Evolutionary conservation across 768 basidiomycete species (phyloP).

Genomic region (Calocybe gangraenosa): DNA sequence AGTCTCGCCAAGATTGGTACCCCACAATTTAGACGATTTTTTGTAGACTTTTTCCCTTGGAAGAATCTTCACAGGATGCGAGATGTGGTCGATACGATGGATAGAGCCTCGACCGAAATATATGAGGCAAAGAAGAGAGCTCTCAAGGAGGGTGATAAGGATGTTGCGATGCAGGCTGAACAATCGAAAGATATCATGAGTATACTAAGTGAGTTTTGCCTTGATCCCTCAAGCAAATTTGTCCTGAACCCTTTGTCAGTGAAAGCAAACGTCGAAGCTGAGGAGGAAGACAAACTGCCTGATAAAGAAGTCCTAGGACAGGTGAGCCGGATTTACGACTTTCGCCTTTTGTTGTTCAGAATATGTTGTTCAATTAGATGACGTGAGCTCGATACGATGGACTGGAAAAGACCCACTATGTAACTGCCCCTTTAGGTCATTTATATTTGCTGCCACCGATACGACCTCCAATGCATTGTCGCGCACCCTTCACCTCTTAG

Average conservation of each 20-base stretch:
- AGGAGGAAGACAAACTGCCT: slow-evolving; percentile 14
- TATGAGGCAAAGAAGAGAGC: slow-evolving; percentile 13
- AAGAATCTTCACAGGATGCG: slow-evolving; percentile 7
- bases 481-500: slow-evolving; percentile 31
- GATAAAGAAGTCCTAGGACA: slow-evolving; percentile 24
- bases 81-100: slow-evolving; percentile 14
- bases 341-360: no score
- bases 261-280: slow-evolving; percentile 22
- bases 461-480: slow-evolving; percentile 39
- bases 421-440: slow-evolving; percentile 11
- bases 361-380: slow-evolving; percentile 6
- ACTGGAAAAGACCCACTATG: neutral
- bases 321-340: neutral
- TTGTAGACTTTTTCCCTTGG: slow-evolving; percentile 12
- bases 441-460: slow-evolving; percentile 36
- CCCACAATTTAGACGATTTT: slow-evolving; percentile 13
- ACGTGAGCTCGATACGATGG: slow-evolving; percentile 6
- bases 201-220: slow-evolving; percentile 11
- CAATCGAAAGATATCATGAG: slow-evolving; percentile 16
- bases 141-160: slow-evolving; percentile 14
- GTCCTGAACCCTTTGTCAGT: neutral
- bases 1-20: slow-evolving; percentile 15
- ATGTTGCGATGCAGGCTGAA: slow-evolving; percentile 5
- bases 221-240: neutral
- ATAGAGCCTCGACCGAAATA: slow-evolving; percentile 12